Conservation (phyloP, 1,284 basidiomycete genomes). For the Calocybe gambosa region DNA sequence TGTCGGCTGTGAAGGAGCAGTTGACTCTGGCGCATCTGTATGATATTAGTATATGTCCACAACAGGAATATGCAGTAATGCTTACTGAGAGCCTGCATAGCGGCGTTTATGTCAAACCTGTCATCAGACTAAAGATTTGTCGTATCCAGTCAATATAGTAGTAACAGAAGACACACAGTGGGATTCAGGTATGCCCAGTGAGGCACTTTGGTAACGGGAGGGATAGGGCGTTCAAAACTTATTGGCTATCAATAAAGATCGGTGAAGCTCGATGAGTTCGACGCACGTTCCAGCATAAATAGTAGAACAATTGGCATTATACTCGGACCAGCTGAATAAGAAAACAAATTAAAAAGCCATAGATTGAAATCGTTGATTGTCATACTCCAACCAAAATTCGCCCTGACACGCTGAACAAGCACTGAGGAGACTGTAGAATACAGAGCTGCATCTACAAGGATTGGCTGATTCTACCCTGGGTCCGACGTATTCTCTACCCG, state of each 20-base stretch:
- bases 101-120: slow-evolving; percentile 24
- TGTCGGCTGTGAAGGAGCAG: slow-evolving; percentile 17
- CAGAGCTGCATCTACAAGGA: slow-evolving; percentile 32
- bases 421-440: slow-evolving; percentile 33
- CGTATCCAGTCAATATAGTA: not conserved
- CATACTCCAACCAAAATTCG: slow-evolving; percentile 18
- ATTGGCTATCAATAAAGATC: not conserved
- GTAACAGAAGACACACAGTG: slow-evolving; percentile 16
- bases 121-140: slow-evolving; percentile 12
- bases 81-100: slow-evolving; percentile 16
- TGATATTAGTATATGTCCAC: not conserved
- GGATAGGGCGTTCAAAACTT: slow-evolving; percentile 28
- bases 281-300: slow-evolving; percentile 23
- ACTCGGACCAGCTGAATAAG: slow-evolving; percentile 27
- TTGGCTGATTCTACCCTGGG: slow-evolving; percentile 23
- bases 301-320: slow-evolving; percentile 28
- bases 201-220: slow-evolving; percentile 29
- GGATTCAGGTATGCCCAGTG: slow-evolving; percentile 35
- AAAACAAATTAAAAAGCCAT: not conserved
- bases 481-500: slow-evolving; percentile 27
- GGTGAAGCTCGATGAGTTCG: not conserved
- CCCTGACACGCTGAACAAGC: slow-evolving; percentile 33
- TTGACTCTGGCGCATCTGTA: slow-evolving; percentile 25
- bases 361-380: not conserved
- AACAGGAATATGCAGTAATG: no score